These are phyloP conservation scores for Diatrype stigma DNA, from an alignment of 2,329 filamentous ascomycete genomes.

Conservation along the genomic window DNA sequence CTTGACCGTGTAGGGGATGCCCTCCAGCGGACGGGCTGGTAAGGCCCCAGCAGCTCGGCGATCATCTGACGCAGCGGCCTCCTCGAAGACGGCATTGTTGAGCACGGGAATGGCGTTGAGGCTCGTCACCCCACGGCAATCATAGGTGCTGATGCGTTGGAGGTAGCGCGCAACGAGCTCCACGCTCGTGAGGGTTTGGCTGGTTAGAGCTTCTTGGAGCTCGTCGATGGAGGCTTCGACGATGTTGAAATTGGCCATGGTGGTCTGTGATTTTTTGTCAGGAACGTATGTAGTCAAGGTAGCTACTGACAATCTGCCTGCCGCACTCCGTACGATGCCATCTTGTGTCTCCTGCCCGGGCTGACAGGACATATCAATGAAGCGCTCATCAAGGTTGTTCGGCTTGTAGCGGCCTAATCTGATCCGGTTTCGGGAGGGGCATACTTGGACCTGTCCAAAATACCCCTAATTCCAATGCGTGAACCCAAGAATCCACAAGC, in stretches of 20 bases:
- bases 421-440: neutral
- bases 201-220: constrained; percentile 36
- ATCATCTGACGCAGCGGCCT: constrained; percentile 43
- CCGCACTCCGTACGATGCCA: neutral
- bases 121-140: constrained; percentile 30
- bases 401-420: neutral
- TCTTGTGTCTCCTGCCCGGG: neutral
- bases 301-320: neutral
- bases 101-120: constrained; percentile 47
- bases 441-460: neutral
- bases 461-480: neutral
- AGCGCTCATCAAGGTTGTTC: neutral
- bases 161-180: constrained; percentile 42
- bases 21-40: constrained; percentile 40
- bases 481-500: neutral
- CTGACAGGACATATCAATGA: neutral
- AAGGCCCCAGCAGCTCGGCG: constrained; percentile 32
- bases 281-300: neutral
- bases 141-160: constrained; percentile 42
- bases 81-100: constrained; percentile 40
- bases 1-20: constrained; percentile 55
- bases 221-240: constrained; percentile 30
- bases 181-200: constrained; percentile 37
- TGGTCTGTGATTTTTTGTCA: neutral
- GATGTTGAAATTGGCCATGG: neutral